Percentiles rank a stretch among this genome's conserved stretches.
Evolutionary conservation across 768 basidiomycete genomes (phyloP).

Genomic region (Lactifluus volemus): DNA sequence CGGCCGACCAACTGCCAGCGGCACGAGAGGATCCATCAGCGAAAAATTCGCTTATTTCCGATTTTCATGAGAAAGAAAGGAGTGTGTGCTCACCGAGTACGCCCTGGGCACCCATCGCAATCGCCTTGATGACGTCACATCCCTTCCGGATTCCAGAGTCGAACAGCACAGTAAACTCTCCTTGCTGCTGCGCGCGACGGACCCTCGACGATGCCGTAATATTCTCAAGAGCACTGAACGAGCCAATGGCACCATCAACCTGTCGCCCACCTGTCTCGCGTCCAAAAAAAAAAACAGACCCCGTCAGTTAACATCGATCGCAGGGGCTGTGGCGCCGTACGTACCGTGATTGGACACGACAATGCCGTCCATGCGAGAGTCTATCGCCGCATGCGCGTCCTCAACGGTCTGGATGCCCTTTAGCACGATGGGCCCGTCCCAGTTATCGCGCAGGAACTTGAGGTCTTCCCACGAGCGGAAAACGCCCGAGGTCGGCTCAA

Average conservation of each 20-base stretch:
- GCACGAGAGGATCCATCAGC: not conserved
- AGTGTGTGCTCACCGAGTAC: conserved; percentile 49
- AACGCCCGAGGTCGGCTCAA: conserved; percentile 53
- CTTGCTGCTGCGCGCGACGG: conserved; percentile 45
- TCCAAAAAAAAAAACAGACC: not conserved
- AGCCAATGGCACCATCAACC: conserved; percentile 69
- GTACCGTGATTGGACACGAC: conserved; percentile 75
- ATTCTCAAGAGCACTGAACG: conserved; percentile 59
- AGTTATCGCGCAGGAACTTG: conserved; percentile 56
- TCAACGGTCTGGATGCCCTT: conserved; percentile 68
- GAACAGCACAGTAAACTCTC: conserved; percentile 61
- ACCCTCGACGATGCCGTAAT: conserved; percentile 59
- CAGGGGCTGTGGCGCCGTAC: conserved; percentile 7
- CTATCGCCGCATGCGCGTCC: conserved; percentile 65
- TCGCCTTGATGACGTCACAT: conserved; percentile 74
- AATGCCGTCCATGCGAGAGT: conserved; percentile 60
- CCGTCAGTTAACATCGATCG: not conserved
- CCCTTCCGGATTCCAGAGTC: conserved; percentile 81
- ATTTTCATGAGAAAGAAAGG: not conserved
- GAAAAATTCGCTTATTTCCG: not conserved
- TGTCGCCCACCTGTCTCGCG: conserved; percentile 51
- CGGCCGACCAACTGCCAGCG: conserved; percentile 53
- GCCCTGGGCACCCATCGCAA: conserved; percentile 79
- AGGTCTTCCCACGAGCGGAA: conserved; percentile 68
- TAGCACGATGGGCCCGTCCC: conserved; percentile 69